These are phyloP conservation scores for Mucor lusitanicus DNA, from an alignment of 371 early-diverging fungal genomes.

Conservation along the genomic window DNA sequence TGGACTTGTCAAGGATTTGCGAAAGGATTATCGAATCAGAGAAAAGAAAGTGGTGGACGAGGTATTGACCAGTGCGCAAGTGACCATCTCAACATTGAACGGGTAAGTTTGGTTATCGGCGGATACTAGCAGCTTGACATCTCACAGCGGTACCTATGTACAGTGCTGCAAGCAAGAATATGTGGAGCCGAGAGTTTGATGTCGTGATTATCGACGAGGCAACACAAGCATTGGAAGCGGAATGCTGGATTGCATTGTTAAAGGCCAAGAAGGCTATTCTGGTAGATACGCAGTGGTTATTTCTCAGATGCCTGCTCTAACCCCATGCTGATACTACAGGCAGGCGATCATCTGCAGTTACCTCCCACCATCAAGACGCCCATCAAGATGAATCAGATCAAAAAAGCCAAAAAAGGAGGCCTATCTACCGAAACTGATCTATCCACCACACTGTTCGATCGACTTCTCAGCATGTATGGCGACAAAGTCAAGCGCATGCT, in stretches of 20 bases:
- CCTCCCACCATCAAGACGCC: conserved; percentile 79
- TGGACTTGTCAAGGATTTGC: conserved; percentile 67
- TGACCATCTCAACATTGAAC: conserved; percentile 66
- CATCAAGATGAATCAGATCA: not conserved
- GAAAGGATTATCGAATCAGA: conserved; percentile 72
- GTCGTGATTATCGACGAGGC: conserved; percentile 95
- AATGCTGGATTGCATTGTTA: conserved; percentile 90
- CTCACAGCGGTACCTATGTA: no score
- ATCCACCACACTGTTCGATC: conserved; percentile 69
- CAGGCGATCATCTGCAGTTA: conserved; percentile 95
- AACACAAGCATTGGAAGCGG: conserved; percentile 86
- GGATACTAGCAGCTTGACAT: no score
- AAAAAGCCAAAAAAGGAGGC: conserved; percentile 18
- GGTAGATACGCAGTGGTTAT: conserved; percentile 24
- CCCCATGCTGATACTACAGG: conserved; percentile 28
- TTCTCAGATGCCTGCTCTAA: not conserved
- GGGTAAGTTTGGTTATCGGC: conserved; percentile 32
- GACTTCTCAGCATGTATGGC: conserved; percentile 63
- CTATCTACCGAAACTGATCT: conserved; percentile 36
- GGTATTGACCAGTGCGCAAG: conserved; percentile 62
- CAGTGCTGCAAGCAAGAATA: conserved; percentile 57
- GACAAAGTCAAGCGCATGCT: conserved; percentile 67
- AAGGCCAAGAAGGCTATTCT: conserved; percentile 83
- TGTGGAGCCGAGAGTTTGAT: conserved; percentile 77
- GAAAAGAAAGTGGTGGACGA: conserved; percentile 73